Conservation (phyloP, 768 basidiomycete genomes). For the Gloeopeniophorella convolvens region DNA sequence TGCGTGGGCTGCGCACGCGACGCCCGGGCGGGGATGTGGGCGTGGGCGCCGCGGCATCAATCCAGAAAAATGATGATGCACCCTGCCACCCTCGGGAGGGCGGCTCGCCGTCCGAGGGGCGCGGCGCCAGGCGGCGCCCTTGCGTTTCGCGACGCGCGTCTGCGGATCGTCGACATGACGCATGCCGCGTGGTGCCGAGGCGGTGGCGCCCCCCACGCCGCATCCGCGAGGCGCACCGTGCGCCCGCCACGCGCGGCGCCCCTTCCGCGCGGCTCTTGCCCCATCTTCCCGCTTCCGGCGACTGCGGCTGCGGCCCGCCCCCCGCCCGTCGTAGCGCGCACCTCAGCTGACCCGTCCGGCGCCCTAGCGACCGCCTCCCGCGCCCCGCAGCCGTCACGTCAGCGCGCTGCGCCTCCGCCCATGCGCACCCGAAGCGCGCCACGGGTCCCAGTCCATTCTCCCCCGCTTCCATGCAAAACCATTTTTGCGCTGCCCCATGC, state of each 20-base stretch:
- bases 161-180: slow-evolving; percentile 14
- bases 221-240: slow-evolving; percentile 19
- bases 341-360: slow-evolving; percentile 13
- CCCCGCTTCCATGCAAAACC: slow-evolving; percentile 15
- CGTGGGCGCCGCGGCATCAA: slow-evolving; percentile 17
- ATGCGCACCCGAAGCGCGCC: slow-evolving; percentile 12
- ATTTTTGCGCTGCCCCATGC: slow-evolving; percentile 13
- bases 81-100: slow-evolving; percentile 15
- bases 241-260: slow-evolving; percentile 19
- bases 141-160: slow-evolving; percentile 18
- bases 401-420: too few relatives aligned
- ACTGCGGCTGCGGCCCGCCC: slow-evolving; percentile 17
- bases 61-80: slow-evolving; percentile 10
- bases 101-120: slow-evolving; percentile 16
- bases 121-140: too few relatives aligned
- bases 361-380: slow-evolving; percentile 13
- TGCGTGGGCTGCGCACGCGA: slow-evolving; percentile 7
- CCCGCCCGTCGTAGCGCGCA: slow-evolving; percentile 11
- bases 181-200: slow-evolving; percentile 16
- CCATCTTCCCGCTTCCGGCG: slow-evolving; percentile 9
- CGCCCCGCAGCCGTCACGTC: slow-evolving; percentile 12
- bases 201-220: slow-evolving; percentile 18
- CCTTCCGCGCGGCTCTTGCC: slow-evolving; percentile 7
- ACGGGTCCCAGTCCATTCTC: too few relatives aligned
- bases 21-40: slow-evolving; percentile 17